Conservation (phyloP, 768 basidiomycete species). For the Suillus fuscotomentosus region DNA sequence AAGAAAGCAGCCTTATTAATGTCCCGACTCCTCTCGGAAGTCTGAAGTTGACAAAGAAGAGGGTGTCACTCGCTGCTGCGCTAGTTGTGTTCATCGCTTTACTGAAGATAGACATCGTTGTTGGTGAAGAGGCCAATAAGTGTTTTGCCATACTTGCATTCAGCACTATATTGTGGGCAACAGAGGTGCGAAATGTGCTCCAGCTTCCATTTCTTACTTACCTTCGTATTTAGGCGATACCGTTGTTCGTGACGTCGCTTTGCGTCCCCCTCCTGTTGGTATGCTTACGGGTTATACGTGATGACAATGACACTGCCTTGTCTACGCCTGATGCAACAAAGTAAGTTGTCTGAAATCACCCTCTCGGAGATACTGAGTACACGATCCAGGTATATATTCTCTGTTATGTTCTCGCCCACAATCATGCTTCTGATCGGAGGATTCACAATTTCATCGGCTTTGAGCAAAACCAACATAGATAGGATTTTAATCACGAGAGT, state of each 20-base stretch:
- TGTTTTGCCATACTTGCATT: slow-evolving; percentile 90
- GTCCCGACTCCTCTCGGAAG: slow-evolving; percentile 66
- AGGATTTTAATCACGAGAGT: slow-evolving; percentile 87
- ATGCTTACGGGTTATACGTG: slow-evolving; percentile 74
- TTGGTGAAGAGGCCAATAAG: slow-evolving; percentile 72
- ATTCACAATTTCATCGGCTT: slow-evolving; percentile 94
- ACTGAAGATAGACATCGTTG: slow-evolving; percentile 58
- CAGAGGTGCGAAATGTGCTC: slow-evolving; percentile 63
- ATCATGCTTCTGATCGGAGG: slow-evolving; percentile 98
- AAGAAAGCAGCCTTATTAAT: slow-evolving; percentile 34
- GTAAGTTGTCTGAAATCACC: slow-evolving; percentile 39
- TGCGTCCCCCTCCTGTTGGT: slow-evolving; percentile 87
- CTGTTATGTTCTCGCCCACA: slow-evolving; percentile 94
- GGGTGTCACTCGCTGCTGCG: slow-evolving; percentile 57
- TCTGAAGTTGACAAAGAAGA: slow-evolving; percentile 63
- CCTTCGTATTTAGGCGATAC: slow-evolving; percentile 69
- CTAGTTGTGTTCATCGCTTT: slow-evolving; percentile 56
- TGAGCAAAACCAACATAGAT: slow-evolving; percentile 95
- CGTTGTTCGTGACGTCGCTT: slow-evolving; percentile 95
- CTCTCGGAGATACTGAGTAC: slow-evolving; percentile 1
- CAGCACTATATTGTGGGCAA: slow-evolving; percentile 93
- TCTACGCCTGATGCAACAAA: slow-evolving; percentile 73
- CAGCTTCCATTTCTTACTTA: not conserved
- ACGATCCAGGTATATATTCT: slow-evolving; percentile 78
- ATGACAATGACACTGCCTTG: slow-evolving; percentile 51